Percentiles rank a stretch among this genome's conserved stretches.
These are phyloP conservation scores for Cryoendolithus antarcticus DNA, from an alignment of 2,329 filamentous ascomycete species.

Conservation along the genomic window DNA sequence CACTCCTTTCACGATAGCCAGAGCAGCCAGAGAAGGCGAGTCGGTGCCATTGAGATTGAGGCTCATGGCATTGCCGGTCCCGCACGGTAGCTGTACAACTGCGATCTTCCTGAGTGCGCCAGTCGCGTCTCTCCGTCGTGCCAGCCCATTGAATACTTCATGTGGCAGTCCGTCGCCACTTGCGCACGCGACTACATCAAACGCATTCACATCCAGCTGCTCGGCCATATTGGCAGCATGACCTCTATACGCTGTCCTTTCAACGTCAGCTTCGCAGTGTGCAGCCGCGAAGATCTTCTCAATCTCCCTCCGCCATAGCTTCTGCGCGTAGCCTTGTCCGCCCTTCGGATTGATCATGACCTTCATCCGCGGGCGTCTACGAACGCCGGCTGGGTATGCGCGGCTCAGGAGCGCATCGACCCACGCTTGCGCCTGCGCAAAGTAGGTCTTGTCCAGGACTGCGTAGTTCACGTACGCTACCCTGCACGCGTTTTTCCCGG, in stretches of 20 bases:
- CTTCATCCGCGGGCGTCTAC: slow-evolving; percentile 65
- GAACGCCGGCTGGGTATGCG: slow-evolving; percentile 54
- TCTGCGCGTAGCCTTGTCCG: slow-evolving; percentile 64
- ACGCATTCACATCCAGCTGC: slow-evolving; percentile 63
- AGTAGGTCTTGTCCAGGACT: slow-evolving; percentile 38
- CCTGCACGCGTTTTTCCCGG: slow-evolving; percentile 42
- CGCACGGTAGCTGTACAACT: slow-evolving; percentile 78
- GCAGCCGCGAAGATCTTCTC: slow-evolving; percentile 76
- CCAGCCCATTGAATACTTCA: slow-evolving; percentile 90
- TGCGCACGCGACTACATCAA: slow-evolving; percentile 76
- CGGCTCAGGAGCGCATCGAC: slow-evolving; percentile 50
- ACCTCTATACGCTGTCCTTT: slow-evolving; percentile 57
- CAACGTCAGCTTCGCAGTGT: slow-evolving; percentile 60
- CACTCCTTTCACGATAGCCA: slow-evolving; percentile 77
- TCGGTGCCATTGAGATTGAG: slow-evolving; percentile 78
- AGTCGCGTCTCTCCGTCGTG: slow-evolving; percentile 59
- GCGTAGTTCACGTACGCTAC: slow-evolving; percentile 50
- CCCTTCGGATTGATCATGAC: slow-evolving; percentile 85
- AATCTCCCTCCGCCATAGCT: slow-evolving; percentile 61
- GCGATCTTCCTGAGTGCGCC: slow-evolving; percentile 65
- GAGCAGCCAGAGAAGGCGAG: slow-evolving; percentile 59
- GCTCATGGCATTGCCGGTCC: slow-evolving; percentile 87
- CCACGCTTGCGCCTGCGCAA: slow-evolving; percentile 46
- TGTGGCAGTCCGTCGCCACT: slow-evolving; percentile 87
- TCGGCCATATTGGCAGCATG: slow-evolving; percentile 69